Conservation (phyloP, 306 rosid species). For the Ammopiptanthus mongolicus region DNA sequence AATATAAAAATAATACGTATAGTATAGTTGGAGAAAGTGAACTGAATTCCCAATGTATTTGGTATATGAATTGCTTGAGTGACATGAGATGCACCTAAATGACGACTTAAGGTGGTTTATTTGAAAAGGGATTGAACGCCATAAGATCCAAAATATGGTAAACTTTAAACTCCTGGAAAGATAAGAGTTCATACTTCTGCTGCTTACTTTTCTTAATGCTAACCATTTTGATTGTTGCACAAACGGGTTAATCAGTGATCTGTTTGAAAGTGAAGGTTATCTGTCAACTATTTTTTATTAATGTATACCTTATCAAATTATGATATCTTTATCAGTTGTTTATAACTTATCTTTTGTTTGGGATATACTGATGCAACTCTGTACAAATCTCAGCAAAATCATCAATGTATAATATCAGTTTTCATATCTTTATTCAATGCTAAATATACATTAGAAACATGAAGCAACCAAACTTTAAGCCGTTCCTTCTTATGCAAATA, state of each 20-base stretch:
- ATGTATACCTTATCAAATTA: not conserved
- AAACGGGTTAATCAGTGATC: not conserved
- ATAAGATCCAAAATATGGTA: not conserved
- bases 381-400: not conserved
- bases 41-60: not conserved
- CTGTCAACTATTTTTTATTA: not conserved
- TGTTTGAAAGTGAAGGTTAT: not conserved
- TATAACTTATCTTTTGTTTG: not conserved
- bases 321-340: not conserved
- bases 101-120: not conserved
- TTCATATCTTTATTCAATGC: not conserved
- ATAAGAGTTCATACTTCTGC: not conserved
- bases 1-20: not conserved
- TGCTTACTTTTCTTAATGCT: not conserved
- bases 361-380: not conserved
- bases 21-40: not conserved
- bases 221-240: not conserved
- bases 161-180: not conserved
- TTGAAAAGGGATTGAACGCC: not conserved
- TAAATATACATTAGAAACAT: not conserved
- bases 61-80: not conserved
- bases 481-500: not conserved
- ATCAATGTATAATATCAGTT: not conserved
- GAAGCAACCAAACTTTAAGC: not conserved
- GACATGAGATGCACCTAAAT: not conserved